These are phyloP conservation scores for Fusarium albosuccineum DNA, from an alignment of 2,329 filamentous ascomycete genomes.

Conservation along the genomic window DNA sequence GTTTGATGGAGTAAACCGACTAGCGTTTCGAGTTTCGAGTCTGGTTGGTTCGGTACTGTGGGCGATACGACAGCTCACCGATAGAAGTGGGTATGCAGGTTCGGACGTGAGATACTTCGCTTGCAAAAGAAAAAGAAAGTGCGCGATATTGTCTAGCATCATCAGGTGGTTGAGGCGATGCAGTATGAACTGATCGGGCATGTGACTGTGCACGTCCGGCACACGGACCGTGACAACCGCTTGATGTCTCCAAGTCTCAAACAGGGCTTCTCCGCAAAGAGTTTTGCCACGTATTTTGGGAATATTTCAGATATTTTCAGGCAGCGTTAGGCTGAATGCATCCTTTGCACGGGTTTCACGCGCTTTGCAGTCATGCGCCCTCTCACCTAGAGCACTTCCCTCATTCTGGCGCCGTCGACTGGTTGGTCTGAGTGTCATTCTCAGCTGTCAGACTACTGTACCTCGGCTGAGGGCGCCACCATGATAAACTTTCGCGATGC, in stretches of 20 bases:
- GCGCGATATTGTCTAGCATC: not conserved
- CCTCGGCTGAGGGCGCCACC: not conserved
- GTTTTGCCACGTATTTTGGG: not conserved
- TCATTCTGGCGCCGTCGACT: not conserved
- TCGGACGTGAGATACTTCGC: not conserved
- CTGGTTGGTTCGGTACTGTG: not conserved
- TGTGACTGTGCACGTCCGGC: conserved; percentile 1
- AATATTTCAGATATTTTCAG: not conserved
- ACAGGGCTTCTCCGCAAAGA: not conserved
- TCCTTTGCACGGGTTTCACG: too few species aligned
- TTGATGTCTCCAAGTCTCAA: not conserved
- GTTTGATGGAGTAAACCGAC: too few species aligned
- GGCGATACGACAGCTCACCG: not conserved
- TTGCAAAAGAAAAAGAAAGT: not conserved
- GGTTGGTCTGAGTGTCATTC: not conserved
- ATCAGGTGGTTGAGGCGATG: not conserved
- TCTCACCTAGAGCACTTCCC: too few species aligned
- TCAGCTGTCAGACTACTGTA: not conserved
- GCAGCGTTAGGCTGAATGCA: too few species aligned
- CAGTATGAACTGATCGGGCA: conserved; percentile 3
- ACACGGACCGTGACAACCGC: not conserved
- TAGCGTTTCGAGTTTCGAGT: not conserved
- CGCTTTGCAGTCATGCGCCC: too few species aligned
- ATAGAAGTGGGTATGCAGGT: not conserved
- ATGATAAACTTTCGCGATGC: not conserved